Evolutionary conservation across 306 rosid species (phyloP).

Genomic region (Citrullus amarus): DNA sequence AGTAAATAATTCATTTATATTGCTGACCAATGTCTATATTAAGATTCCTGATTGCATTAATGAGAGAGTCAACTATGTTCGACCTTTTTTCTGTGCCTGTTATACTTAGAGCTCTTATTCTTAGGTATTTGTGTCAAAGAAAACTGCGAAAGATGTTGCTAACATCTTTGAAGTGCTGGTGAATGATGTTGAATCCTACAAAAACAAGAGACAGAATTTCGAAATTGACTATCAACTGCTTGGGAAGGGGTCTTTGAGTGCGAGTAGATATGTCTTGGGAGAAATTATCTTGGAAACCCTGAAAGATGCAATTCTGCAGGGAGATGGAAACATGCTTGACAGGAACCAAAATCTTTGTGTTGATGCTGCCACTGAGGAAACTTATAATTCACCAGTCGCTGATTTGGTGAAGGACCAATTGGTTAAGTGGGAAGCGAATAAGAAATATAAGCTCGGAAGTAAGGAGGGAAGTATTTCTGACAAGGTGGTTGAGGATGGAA

Average conservation of each 20-base stretch:
- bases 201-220: slow-evolving; percentile 26
- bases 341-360: slow-evolving; percentile 15
- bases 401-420: slow-evolving; percentile 14
- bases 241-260: slow-evolving; percentile 35
- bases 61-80: not conserved
- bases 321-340: slow-evolving; percentile 21
- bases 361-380: slow-evolving; percentile 15
- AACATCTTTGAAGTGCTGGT: slow-evolving; percentile 37
- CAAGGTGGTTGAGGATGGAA: slow-evolving; percentile 6
- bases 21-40: not conserved
- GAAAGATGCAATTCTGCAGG: slow-evolving; percentile 25
- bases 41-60: not conserved
- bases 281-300: slow-evolving; percentile 64
- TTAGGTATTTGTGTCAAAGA: slow-evolving; percentile 56
- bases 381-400: slow-evolving; percentile 13
- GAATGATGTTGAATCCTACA: slow-evolving; percentile 24
- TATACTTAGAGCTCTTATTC: slow-evolving; percentile 20
- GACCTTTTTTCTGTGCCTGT: slow-evolving; percentile 6
- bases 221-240: slow-evolving; percentile 43
- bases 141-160: slow-evolving; percentile 30
- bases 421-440: slow-evolving; percentile 17
- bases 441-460: slow-evolving; percentile 29
- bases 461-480: slow-evolving; percentile 11
- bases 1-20: not conserved
- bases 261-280: slow-evolving; percentile 64